A percentile compares a stretch with the other conserved stretches of the same genome.
Evolutionary conservation across 257 asterid species (phyloP).

Genomic region (Nyctanthes arbortristis): DNA sequence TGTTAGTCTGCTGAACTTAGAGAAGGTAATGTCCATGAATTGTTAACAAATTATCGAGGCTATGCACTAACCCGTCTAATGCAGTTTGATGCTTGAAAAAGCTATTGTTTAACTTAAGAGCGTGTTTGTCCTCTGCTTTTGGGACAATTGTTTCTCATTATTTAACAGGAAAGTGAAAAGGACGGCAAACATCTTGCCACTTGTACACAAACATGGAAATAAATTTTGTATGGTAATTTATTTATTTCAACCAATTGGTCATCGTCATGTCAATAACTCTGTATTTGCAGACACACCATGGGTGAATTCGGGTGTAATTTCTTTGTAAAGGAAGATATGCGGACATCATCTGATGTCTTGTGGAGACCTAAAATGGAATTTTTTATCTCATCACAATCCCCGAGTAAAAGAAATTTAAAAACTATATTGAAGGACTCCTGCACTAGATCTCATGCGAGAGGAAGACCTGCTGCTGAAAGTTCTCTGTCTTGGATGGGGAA

Average conservation of each 20-base stretch:
- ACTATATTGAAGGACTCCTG: constrained; percentile 22
- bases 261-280: not conserved
- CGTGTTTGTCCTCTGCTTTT: not conserved
- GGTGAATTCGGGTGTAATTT: constrained; percentile 37
- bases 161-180: constrained; percentile 12
- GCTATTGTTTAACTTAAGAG: not conserved
- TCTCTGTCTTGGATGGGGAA: constrained; percentile 39
- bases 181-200: not conserved
- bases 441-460: constrained; percentile 41
- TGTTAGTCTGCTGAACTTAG: constrained; percentile 19
- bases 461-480: constrained; percentile 40
- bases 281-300: constrained; percentile 38
- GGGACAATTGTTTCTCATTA: not conserved
- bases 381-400: constrained; percentile 42
- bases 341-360: constrained; percentile 60
- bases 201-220: not conserved
- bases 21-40: constrained; percentile 27
- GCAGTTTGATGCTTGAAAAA: not conserved
- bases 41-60: not conserved
- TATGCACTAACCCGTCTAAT: not conserved
- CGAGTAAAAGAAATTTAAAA: constrained; percentile 44
- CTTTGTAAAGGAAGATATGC: constrained; percentile 58
- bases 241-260: not conserved
- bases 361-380: constrained; percentile 52
- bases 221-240: constrained; percentile 9